These are phyloP conservation scores for Didymella keratinophila DNA, from an alignment of 2,329 filamentous ascomycete genomes.

Conservation along the genomic window DNA sequence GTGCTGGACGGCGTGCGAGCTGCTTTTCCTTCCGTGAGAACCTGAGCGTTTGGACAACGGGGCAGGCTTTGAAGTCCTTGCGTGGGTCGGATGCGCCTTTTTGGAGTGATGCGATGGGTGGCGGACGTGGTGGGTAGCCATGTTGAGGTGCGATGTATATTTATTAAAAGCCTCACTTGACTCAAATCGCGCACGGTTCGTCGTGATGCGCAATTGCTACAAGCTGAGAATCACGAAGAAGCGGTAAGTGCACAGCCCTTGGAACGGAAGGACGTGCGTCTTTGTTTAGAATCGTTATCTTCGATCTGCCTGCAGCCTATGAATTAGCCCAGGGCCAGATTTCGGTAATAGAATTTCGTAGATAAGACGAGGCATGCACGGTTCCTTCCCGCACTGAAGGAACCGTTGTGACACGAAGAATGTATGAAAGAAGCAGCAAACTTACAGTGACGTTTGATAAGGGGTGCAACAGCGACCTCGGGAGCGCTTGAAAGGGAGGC, in stretches of 20 bases:
- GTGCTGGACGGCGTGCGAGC: constrained; percentile 33
- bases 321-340: constrained; percentile 46
- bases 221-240: constrained; percentile 42
- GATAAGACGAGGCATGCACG: constrained; percentile 22
- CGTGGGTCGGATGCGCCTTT: constrained; percentile 46
- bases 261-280: constrained; percentile 39
- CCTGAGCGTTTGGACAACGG: constrained; percentile 46
- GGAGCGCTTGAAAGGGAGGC: constrained; percentile 22
- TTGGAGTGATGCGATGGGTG: constrained; percentile 47
- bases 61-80: constrained; percentile 45
- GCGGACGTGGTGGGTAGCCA: constrained; percentile 46
- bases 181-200: constrained; percentile 43
- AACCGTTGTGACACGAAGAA: constrained; percentile 22
- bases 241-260: constrained; percentile 50
- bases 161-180: constrained; percentile 44
- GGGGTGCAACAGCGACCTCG: constrained; percentile 35
- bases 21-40: constrained; percentile 42
- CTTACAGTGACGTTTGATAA: constrained; percentile 34
- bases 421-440: constrained; percentile 27
- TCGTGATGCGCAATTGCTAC: constrained; percentile 34
- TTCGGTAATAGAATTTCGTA: constrained; percentile 26
- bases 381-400: constrained; percentile 18
- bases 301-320: constrained; percentile 36
- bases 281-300: constrained; percentile 50
- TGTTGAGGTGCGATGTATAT: constrained; percentile 45